A percentile compares a stretch with the other conserved stretches of the same genome.
These are phyloP conservation scores for Amoeboradix gromovi DNA, from an alignment of 371 early-diverging fungal species.

Conservation along the genomic window DNA sequence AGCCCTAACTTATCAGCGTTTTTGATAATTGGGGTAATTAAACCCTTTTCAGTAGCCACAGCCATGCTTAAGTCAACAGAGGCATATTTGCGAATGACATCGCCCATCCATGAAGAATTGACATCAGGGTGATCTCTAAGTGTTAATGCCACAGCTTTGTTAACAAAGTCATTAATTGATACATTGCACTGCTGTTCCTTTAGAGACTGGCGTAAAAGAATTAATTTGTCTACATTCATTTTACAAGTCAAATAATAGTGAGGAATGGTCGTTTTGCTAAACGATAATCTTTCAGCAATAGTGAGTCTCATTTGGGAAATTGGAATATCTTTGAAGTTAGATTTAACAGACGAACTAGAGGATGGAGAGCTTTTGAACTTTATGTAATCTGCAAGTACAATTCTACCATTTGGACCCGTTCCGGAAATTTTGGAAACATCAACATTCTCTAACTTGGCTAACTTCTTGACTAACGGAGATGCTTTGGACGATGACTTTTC, in stretches of 20 bases:
- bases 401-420: slow-evolving; percentile 63
- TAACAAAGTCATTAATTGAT: slow-evolving; percentile 88
- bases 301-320: slow-evolving; percentile 55
- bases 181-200: slow-evolving; percentile 53
- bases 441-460: slow-evolving; percentile 54
- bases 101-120: slow-evolving; percentile 79
- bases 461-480: slow-evolving; percentile 57
- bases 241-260: slow-evolving; percentile 84
- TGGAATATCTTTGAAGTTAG: slow-evolving; percentile 41
- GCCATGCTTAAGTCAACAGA: slow-evolving; percentile 78
- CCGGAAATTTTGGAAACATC: slow-evolving; percentile 45
- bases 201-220: slow-evolving; percentile 42
- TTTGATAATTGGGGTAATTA: slow-evolving; percentile 81
- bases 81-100: slow-evolving; percentile 64
- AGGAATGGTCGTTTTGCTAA: slow-evolving; percentile 60
- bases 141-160: slow-evolving; percentile 75
- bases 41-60: slow-evolving; percentile 70
- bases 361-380: slow-evolving; percentile 17
- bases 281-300: slow-evolving; percentile 49
- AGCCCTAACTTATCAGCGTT: slow-evolving; percentile 60
- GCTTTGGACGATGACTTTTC: slow-evolving; percentile 37
- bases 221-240: slow-evolving; percentile 52
- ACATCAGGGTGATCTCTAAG: slow-evolving; percentile 76
- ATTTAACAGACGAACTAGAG: neutral
- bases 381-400: slow-evolving; percentile 68